Evolutionary conservation across 768 basidiomycete genomes (phyloP), one percentile per base, ranked within the genome.

Genomic region (Mycena metata): DNA sequence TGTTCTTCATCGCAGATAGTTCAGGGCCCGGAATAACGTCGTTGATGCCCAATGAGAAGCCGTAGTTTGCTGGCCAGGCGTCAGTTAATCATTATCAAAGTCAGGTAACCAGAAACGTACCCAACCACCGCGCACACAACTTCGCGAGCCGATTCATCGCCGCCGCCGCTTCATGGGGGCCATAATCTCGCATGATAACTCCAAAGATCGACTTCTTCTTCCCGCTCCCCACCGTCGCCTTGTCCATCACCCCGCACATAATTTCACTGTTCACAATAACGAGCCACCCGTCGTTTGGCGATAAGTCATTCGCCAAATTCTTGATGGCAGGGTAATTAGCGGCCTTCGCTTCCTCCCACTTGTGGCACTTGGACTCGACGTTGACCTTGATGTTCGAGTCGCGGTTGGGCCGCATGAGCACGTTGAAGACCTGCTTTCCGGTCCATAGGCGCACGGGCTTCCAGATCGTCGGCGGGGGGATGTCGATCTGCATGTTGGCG

Each of bases 191-290:
- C 83, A 98, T 88, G 73, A 99, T 99, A 49, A 98, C 95, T 70
- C 97, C 97, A 76, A 99, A 99, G 47, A 99, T 95, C 2, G 96
- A 98, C 77, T 98, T 99, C 85, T 99, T 99, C 88, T 99, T 99
- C 59, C 98, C 98, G 73, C 95, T 93, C 60, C 98, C 98, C 5
- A 99, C 92, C 0, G 96, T 98, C 17, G 94, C 94, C 81, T 99
- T 99, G 83, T 99, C 98, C 91, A 99, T 97, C 17, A 96, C 94
- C 49, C 98, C 98, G 74, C 96, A 98, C 96, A 99, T 99, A 73
- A 99, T 95, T 80, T 99, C 96, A 76, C 94, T 96, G 78, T 99
- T 99, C 69, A 96, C 90, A 61, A 99, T 90, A 50, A 99, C 98
- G 30, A 99, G 87, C 91, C 95, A 99, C 1, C 97, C 97, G 73